A percentile compares a stretch with the other conserved stretches of the same genome.
These are phyloP conservation scores for Pestalotiopsis sp. DNA, from an alignment of 2,329 filamentous ascomycete genomes.

Conservation along the genomic window DNA sequence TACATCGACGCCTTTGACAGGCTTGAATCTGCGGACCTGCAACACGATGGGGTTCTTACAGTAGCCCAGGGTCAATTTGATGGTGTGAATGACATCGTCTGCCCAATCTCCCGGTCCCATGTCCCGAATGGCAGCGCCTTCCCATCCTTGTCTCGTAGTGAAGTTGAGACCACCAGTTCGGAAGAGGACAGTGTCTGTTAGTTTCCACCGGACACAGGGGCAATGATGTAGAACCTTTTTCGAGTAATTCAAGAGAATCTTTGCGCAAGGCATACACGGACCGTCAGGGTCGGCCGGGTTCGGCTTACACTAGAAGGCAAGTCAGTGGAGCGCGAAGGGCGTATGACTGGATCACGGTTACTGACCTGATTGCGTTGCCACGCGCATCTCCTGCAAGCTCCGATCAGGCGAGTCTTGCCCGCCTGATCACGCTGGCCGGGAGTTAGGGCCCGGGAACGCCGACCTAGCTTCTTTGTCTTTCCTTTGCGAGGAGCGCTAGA, in stretches of 20 bases:
- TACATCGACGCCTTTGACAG: constrained; percentile 18
- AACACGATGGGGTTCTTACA: constrained; percentile 39
- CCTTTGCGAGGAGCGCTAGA: not conserved
- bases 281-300: constrained; percentile 31
- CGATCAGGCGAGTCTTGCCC: constrained; percentile 35
- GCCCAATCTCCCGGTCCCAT: constrained; percentile 36
- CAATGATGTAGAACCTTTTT: constrained; percentile 50
- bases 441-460: not conserved
- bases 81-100: constrained; percentile 27
- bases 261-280: constrained; percentile 42
- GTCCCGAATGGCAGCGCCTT: constrained; percentile 42
- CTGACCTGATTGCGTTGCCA: constrained; percentile 47
- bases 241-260: constrained; percentile 37
- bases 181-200: constrained; percentile 42
- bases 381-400: constrained; percentile 47
- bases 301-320: constrained; percentile 36
- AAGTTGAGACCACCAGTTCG: constrained; percentile 46
- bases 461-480: constrained; percentile 16
- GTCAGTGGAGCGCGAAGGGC: not conserved
- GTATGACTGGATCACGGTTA: constrained; percentile 12
- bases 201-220: constrained; percentile 45
- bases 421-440: constrained; percentile 30
- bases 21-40: constrained; percentile 43
- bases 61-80: constrained; percentile 42
- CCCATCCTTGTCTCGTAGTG: constrained; percentile 41